A percentile compares a stretch with the other conserved stretches of the same genome.
Evolutionary conservation across 257 asterid species (phyloP).

Genomic region (Oldenlandia corymbosa): DNA sequence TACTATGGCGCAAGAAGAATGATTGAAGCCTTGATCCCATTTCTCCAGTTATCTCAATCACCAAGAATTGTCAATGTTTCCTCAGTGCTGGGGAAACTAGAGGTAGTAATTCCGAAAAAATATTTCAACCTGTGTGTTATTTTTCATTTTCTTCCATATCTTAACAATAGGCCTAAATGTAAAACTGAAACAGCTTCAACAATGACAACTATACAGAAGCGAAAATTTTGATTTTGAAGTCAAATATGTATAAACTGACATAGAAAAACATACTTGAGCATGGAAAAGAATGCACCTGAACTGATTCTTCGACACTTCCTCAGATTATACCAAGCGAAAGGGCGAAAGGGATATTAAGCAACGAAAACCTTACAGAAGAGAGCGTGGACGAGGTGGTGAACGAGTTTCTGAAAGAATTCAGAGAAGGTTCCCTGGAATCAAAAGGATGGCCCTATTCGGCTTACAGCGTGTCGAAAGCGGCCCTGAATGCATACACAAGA

Average conservation of each 20-base stretch:
- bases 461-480: conserved; percentile 47
- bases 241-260: neutral
- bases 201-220: no score
- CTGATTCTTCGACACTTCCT: neutral
- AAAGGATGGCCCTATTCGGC: conserved; percentile 51
- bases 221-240: neutral
- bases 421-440: conserved; percentile 28
- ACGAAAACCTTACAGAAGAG: conserved; percentile 43
- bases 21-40: conserved; percentile 37
- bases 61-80: conserved; percentile 63
- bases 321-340: conserved; percentile 39
- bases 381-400: conserved; percentile 41
- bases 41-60: conserved; percentile 52
- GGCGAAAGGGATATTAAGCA: conserved; percentile 32
- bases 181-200: no score
- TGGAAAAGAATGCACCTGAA: neutral
- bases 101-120: no score
- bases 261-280: neutral
- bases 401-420: conserved; percentile 43
- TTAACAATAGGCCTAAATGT: no score
- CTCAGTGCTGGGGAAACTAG: conserved; percentile 37
- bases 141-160: no score
- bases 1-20: conserved; percentile 45
- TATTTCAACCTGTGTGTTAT: no score
- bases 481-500: conserved; percentile 52